Evolutionary conservation across 805 yeast species (phyloP).

Genomic region (Monosporozyma unispora): DNA sequence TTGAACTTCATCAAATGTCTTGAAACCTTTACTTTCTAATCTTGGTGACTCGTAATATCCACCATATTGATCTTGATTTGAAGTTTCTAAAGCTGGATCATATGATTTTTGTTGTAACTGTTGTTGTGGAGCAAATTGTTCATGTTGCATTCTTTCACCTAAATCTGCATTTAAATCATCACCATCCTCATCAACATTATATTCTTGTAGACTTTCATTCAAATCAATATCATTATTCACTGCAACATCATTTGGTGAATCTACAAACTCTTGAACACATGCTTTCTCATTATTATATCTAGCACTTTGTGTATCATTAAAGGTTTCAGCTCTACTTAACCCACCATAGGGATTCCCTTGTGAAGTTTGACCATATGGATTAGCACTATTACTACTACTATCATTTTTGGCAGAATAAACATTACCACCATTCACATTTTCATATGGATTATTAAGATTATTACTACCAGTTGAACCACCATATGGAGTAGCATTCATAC

Average conservation of each 20-base stretch:
- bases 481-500: conserved; percentile 7
- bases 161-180: conserved; percentile 28
- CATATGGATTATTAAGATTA: neutral
- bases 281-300: neutral
- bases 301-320: conserved; percentile 2
- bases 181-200: conserved; percentile 12
- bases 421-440: neutral
- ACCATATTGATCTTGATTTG: conserved; percentile 56
- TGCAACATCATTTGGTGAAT: conserved; percentile 7
- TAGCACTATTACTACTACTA: neutral
- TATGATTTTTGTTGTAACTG: conserved; percentile 21
- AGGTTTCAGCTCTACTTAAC: neutral
- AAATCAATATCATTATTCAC: conserved; percentile 28
- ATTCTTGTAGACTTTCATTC: conserved; percentile 19
- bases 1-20: conserved; percentile 29
- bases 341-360: neutral
- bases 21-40: conserved; percentile 25
- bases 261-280: neutral
- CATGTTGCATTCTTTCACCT: conserved; percentile 8
- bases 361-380: conserved; percentile 1
- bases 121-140: conserved; percentile 15
- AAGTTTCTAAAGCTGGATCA: conserved; percentile 39
- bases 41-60: conserved; percentile 41
- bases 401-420: neutral
- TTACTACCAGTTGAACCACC: conserved; percentile 1